Base-by-base conservation (phyloP, 139 green algal species). In the Trebouxia sp. region DNA sequence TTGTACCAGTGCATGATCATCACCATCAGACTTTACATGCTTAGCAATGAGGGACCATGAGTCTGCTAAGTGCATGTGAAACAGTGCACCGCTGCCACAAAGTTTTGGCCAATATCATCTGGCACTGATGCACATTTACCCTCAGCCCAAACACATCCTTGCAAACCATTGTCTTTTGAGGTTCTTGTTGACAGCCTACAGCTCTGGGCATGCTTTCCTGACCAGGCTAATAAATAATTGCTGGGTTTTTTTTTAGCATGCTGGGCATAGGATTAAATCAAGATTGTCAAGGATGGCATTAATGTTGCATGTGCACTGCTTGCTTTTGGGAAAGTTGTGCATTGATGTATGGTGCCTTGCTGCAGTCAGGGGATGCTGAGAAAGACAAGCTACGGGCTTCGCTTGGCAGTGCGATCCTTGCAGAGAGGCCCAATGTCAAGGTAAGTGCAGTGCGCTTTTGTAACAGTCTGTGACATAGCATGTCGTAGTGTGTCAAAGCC, bases 361-460 rank as follows among this genome's bases (percentile, higher is more conserved):
- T 80, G 87, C 72, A 82, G 79, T 35, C 43, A 30, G 48, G 48
- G 8, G 89, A 93, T 77, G 7, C 72, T 9, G 90, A 99, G 42
- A 91, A 93, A 85, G 90, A 95, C 41, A 94, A 94, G 74, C 87
- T 99, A 62, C 91, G 95, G 47, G 87, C 75, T n/a, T 80, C 81
- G 9, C 82, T 98, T 22, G 90, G 88, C 38, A 86, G 81, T 28
- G 93, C 91, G 20, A 97, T 98, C 75, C 70, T 98, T 53, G 90
- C 89, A 69, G 95, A 98, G 83, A 95, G 95, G 83, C 95, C 95
- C 28, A 97, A 98, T 79, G 92, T 98, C 28, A 97, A 96, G 88
- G 90, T 93, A 26, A 38, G 76, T 45, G 32, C 55, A 14, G 32
- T 39, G n/a, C 55, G n/a, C n/a, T n/a, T n/a, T n/a, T n/a, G n/a